Evolutionary conservation across 2,329 filamentous ascomycete genomes (phyloP).

Genomic region (Nothophaeocryptopus gaeumannii): DNA sequence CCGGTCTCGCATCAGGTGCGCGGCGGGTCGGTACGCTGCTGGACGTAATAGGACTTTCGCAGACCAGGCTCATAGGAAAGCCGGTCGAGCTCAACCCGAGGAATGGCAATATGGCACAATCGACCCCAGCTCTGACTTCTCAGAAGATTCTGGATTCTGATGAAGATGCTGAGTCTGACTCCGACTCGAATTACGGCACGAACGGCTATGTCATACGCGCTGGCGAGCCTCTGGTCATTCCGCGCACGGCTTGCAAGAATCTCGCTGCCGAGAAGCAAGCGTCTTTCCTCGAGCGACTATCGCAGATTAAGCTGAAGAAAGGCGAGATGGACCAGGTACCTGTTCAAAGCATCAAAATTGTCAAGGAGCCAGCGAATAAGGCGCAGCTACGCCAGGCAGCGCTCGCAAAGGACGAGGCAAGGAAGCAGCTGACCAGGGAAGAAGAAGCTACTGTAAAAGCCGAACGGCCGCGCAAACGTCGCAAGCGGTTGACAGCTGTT

Average conservation of each 20-base stretch:
- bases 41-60: conserved; percentile 69
- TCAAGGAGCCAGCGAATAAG: conserved; percentile 23
- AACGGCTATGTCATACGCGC: background rate
- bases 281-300: conserved; percentile 41
- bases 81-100: conserved; percentile 55
- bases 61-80: conserved; percentile 66
- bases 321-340: conserved; percentile 39
- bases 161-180: background rate
- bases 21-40: conserved; percentile 56
- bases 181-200: background rate
- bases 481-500: conserved; percentile 14
- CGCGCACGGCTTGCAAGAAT: conserved; percentile 20
- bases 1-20: conserved; percentile 42
- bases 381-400: conserved; percentile 20
- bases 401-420: conserved; percentile 13
- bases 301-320: conserved; percentile 41
- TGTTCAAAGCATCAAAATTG: conserved; percentile 27
- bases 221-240: conserved; percentile 23
- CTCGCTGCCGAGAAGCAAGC: conserved; percentile 28
- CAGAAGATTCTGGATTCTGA: no score
- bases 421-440: conserved; percentile 1
- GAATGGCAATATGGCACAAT: conserved; percentile 11
- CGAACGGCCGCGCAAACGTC: conserved; percentile 10
- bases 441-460: conserved; percentile 6
- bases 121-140: no score